Evolutionary conservation across 352 stramenopile species (phyloP).

Genomic region (Phytopythium helicoides): DNA sequence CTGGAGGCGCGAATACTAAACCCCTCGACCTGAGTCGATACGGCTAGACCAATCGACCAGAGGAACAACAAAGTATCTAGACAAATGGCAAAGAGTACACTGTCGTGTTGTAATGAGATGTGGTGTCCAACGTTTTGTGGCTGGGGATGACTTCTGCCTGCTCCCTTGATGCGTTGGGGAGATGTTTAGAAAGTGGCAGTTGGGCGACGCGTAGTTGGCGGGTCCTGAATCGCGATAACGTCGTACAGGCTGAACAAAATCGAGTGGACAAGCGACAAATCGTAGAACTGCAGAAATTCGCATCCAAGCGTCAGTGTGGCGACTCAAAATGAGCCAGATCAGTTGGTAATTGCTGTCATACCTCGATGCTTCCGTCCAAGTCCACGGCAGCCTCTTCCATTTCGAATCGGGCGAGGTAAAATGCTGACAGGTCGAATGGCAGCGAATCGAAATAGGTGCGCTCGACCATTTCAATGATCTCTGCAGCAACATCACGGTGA

Average conservation of each 20-base stretch:
- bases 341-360: constrained; percentile 11
- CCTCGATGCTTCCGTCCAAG: constrained; percentile 39
- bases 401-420: constrained; percentile 44
- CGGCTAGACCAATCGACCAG: constrained; percentile 23
- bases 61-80: not conserved
- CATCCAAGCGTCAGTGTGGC: not conserved
- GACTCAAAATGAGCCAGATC: too few relatives aligned
- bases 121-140: too few relatives aligned
- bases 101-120: not conserved
- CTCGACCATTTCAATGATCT: constrained; percentile 56
- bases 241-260: constrained; percentile 47
- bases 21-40: constrained; percentile 57
- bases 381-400: constrained; percentile 48
- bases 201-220: constrained; percentile 24
- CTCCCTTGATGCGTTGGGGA: too few relatives aligned
- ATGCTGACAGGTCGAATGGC: constrained; percentile 47
- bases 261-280: constrained; percentile 43
- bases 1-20: constrained; percentile 1
- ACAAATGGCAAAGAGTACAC: not conserved
- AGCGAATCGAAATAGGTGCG: constrained; percentile 50
- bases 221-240: constrained; percentile 39
- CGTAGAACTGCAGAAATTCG: constrained; percentile 28
- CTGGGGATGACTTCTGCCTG: too few relatives aligned
- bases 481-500: constrained; percentile 14
- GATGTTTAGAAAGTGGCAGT: constrained; percentile 38